Evolutionary conservation across 2,329 filamentous ascomycete species (phyloP), one percentile per base, ranked within the genome.

Genomic region (Nothophaeocryptopus gaeumannii): DNA sequence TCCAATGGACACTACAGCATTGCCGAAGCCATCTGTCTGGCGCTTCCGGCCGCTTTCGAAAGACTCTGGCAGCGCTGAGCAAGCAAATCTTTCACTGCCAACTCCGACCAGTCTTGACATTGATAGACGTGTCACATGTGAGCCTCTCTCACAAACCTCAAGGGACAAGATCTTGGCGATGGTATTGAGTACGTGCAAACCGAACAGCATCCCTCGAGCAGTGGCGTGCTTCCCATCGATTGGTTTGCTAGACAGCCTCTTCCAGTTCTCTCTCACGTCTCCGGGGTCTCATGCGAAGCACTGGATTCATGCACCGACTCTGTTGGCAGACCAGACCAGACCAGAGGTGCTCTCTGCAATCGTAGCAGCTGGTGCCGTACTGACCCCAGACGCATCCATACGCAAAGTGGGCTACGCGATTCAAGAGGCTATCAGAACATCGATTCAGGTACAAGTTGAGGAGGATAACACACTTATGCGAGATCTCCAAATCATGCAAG

Each of bases 141-240:
- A 75, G 48, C 68, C 67, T 31, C 58, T 76, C 3, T 64, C 67
- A 13, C 68, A 69, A 37, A 69, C 67, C 2, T 70, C 70, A 14
- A 67, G 74, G 29, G 85, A 89, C 64, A 77, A 76, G 39, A 76
- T 87, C 1, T 70, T 89, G 47, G 82, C 79, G 9, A 75, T 87
- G 50, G 78, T 88, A 1, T 69, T 88, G 32, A 74, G 76, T 42
- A 81, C 78, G 3, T 84, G 79, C 58, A 78, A 77, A 39, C 69
- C 70, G 0, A 59, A 78, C 67, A 69, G 77, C 67, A 67, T 76
- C 63, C 51, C 77, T 72, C 42, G 64, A 40, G 78, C 81, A 14
- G 80, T 77, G 13, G 78, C 75, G 1, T 83, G 82, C 0, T 86
- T 86, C 55, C 82, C 82, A 0, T 81, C 80, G 1, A 74, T 80